phyloP scores from a whole-genome alignment of 805 yeast species.

The Candida nemodendra region DNA sequence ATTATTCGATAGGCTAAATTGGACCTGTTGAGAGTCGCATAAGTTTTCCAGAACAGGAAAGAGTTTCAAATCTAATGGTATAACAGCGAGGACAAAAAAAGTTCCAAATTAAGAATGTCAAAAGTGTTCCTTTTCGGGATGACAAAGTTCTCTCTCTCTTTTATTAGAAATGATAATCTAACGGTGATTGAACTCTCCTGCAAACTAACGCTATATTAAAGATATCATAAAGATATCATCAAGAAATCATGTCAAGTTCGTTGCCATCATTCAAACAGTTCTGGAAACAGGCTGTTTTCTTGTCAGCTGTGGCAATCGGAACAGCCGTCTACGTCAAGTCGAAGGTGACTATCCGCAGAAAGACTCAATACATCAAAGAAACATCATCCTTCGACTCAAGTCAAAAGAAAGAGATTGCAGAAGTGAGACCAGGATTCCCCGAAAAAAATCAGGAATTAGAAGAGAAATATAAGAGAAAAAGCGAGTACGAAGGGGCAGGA shows the following conservation, averaged over 20 bases:
- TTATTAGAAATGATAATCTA: too few species aligned
- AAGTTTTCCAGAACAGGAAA: too few species aligned
- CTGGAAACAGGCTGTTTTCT: slow-evolving; percentile 34
- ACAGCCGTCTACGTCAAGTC: slow-evolving; percentile 36
- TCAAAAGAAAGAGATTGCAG: slow-evolving; percentile 25
- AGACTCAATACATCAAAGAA: slow-evolving; percentile 34
- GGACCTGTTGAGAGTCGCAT: too few species aligned
- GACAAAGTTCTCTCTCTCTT: too few species aligned
- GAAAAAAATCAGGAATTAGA: slow-evolving; percentile 29
- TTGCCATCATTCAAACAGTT: slow-evolving; percentile 27
- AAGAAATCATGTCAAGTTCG: slow-evolving; percentile 15
- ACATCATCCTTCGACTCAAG: slow-evolving; percentile 32
- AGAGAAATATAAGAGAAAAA: slow-evolving; percentile 47
- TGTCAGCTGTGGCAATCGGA: slow-evolving; percentile 29
- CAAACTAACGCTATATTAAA: too few species aligned
- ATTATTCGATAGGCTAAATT: too few species aligned
- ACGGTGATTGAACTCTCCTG: too few species aligned
- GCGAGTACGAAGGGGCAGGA: slow-evolving; percentile 70
- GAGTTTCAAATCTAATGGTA: too few species aligned
- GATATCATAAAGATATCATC: not conserved
- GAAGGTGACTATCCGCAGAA: slow-evolving; percentile 35
- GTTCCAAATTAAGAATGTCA: too few species aligned
- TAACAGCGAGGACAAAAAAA: too few species aligned
- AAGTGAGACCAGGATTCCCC: slow-evolving; percentile 35
- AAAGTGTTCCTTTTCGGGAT: too few species aligned